Evolutionary conservation across 2,329 filamentous ascomycete genomes (phyloP).

Genomic region (Cladosporium sphaerospermum): DNA sequence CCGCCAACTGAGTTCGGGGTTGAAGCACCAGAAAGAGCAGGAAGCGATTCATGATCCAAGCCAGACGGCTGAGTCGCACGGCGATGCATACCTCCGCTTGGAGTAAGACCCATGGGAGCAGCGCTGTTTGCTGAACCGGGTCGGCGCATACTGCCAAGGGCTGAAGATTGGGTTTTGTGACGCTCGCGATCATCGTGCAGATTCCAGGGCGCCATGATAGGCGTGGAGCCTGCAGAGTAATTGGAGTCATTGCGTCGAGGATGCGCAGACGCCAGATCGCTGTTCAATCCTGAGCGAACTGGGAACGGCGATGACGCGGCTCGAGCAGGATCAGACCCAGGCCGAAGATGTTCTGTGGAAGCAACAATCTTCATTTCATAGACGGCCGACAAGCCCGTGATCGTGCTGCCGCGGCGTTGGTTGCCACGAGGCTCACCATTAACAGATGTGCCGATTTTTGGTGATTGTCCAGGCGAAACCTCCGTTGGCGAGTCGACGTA

Average conservation of each 20-base stretch:
- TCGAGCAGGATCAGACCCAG: constrained; percentile 37
- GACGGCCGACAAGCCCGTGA: constrained; percentile 46
- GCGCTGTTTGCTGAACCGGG: constrained; percentile 25
- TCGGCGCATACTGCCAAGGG: constrained; percentile 36
- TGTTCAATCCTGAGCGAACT: not conserved
- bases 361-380: constrained; percentile 73
- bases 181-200: not conserved
- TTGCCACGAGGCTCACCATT: constrained; percentile 23
- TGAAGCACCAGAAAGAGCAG: constrained; percentile 15
- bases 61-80: constrained; percentile 7
- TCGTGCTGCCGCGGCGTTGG: constrained; percentile 34
- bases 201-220: constrained; percentile 5
- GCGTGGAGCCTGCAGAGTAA: not conserved
- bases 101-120: constrained; percentile 14
- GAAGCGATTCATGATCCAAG: not conserved
- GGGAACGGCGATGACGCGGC: constrained; percentile 1
- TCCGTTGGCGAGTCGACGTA: constrained; percentile 6
- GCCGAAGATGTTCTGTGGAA: constrained; percentile 65
- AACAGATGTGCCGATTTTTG: constrained; percentile 18
- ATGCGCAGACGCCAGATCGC: not conserved
- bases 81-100: constrained; percentile 6
- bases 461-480: constrained; percentile 11
- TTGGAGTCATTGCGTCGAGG: not conserved
- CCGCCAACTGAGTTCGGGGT: constrained; percentile 18
- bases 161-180: constrained; percentile 12